Base-by-base conservation (phyloP, 2,329 filamentous ascomycete species). In the Diaporthe australafricana region DNA sequence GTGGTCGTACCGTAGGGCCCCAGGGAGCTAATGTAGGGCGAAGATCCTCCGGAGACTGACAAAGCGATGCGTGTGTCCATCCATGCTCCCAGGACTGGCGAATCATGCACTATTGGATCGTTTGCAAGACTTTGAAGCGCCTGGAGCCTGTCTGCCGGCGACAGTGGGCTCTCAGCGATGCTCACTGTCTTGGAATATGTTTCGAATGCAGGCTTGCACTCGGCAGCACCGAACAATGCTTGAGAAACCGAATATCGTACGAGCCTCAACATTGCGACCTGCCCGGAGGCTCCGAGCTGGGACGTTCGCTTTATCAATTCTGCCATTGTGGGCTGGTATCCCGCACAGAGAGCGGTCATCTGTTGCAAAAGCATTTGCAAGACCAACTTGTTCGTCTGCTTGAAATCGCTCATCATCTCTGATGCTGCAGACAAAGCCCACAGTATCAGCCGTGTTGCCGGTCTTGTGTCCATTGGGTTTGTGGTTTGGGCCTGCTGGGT, bases 351-450 rank as follows among this genome's bases (percentile, higher is more conserved):
- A 0, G n/a, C 27, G n/a, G n/a, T 22, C 7, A 72, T 38, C 35
- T 48, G 66, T 12, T 52, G 47, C 25, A 63, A 27, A 25, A 72
- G 55, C 48, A 56, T 65, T 6, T 65, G 56, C 42, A 40, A 25
- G 11, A 38, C 53, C 38, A 57, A 14, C 9, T 62, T 22, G 20
- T 70, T 52, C 11, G 47, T 7, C 8, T 70, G 27, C 14, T 48
- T 25, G 56, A 72, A 65, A 30, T 56, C 56, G n/a, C 25, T 50
- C 32, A 57, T 42, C 27, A 66, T 65, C 40, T 72, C 70, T 7
- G 66, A 52, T n/a, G 66, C 70, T 14, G 57, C 56, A 17, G 66
- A 62, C 27, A 72, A 38, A 6, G 62, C 53, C 53, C 65, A 71
- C 38, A 70, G 38, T 1, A 57, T 40, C 27, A 69, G 56, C 22